A percentile compares a stretch with the other conserved stretches of the same genome.
Evolutionary conservation across 345 rosid species (phyloP).

Genomic region (Arabidopsis suecica): DNA sequence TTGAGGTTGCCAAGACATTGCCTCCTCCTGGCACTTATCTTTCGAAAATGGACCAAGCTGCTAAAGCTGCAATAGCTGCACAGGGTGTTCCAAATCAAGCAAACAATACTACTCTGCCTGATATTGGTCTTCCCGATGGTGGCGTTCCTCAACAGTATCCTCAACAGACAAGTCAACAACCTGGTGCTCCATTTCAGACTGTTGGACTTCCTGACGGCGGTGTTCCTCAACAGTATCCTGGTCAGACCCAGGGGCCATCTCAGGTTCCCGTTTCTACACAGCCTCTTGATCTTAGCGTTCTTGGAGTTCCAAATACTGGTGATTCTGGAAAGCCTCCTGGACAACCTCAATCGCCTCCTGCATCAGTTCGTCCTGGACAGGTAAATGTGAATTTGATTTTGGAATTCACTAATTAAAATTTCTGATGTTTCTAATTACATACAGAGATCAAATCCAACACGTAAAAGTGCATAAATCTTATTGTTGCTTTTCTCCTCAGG

Average conservation of each 20-base stretch:
- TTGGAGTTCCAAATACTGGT: conserved; percentile 69
- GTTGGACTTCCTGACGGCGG: conserved; percentile 91
- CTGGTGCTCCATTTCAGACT: conserved; percentile 52
- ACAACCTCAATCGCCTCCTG: conserved; percentile 60
- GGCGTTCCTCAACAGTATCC: conserved; percentile 58
- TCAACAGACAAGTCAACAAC: conserved; percentile 52
- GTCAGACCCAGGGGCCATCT: conserved; percentile 52
- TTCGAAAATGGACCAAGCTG: conserved; percentile 69
- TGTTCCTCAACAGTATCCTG: conserved; percentile 69
- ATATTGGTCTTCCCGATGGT: conserved; percentile 79
- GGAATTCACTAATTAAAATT: conserved; percentile 4
- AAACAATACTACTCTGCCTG: conserved; percentile 48
- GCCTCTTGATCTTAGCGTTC: conserved; percentile 94
- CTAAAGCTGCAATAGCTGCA: conserved; percentile 54
- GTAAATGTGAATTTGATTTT: conserved; percentile 44
- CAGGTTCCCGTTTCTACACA: conserved; percentile 61
- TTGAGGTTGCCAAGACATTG: conserved; percentile 83
- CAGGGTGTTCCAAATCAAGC: conserved; percentile 52
- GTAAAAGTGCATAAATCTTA: conserved; percentile 20
- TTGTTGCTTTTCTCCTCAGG: conserved; percentile 51
- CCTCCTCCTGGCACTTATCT: conserved; percentile 91
- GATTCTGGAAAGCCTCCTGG: conserved; percentile 71
- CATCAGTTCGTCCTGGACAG: conserved; percentile 95
- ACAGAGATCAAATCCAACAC: neutral
- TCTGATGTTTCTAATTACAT: neutral